Percentiles rank a stretch among this genome's conserved stretches.
phyloP scores from a whole-genome alignment of 192 early-diverging fungal species.

The Coemansia umbellata region DNA sequence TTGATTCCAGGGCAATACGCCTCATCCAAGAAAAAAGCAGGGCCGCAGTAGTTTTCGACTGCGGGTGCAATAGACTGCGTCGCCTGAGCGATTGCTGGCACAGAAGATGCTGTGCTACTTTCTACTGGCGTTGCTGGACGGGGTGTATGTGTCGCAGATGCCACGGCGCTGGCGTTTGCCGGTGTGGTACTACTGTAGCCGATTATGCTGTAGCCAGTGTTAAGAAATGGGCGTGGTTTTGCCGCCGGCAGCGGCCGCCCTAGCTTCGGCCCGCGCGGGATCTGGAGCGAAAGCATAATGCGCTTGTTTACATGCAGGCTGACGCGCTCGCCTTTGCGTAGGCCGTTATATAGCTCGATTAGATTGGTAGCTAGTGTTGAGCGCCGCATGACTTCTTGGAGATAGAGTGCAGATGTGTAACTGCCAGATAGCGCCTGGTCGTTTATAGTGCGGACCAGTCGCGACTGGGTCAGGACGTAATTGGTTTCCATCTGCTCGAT shows the following conservation, averaged over 20 bases:
- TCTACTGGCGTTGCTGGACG: constrained; percentile 31
- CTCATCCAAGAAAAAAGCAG: constrained; percentile 20
- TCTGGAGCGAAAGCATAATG: constrained; percentile 49
- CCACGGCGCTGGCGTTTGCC: constrained; percentile 9
- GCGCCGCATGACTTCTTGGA: constrained; percentile 18
- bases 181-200: constrained; percentile 9
- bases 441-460: constrained; percentile 39
- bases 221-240: constrained; percentile 8
- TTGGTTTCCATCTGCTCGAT: constrained; percentile 47
- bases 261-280: constrained; percentile 40
- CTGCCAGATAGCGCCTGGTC: constrained; percentile 27
- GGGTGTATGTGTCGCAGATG: constrained; percentile 33
- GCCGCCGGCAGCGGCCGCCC: constrained; percentile 25
- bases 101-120: background rate
- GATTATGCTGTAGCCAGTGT: constrained; percentile 1
- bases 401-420: constrained; percentile 20
- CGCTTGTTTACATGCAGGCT: constrained; percentile 43
- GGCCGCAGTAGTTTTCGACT: constrained; percentile 34
- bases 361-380: constrained; percentile 36
- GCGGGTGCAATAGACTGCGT: constrained; percentile 22
- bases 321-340: constrained; percentile 37
- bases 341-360: constrained; percentile 40
- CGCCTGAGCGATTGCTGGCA: background rate
- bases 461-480: constrained; percentile 46
- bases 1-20: background rate